Conservation (phyloP, 1,284 basidiomycete genomes). For the Hymenochaete sp. region DNA sequence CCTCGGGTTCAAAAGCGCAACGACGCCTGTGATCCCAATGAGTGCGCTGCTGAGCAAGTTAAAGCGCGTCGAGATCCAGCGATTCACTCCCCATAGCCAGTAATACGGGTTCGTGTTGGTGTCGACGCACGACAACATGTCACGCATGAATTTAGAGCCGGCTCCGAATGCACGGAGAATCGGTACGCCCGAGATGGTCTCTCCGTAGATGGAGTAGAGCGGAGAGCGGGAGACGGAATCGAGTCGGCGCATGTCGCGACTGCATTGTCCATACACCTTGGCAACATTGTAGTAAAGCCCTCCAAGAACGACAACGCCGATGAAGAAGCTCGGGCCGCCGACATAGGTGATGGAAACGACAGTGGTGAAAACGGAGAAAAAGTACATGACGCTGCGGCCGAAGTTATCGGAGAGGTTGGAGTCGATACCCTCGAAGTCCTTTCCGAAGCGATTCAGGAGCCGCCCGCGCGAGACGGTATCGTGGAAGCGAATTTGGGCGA, state of each 20-base stretch:
- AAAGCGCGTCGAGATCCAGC: constrained; percentile 77
- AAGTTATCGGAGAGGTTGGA: constrained; percentile 82
- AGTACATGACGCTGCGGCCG: constrained; percentile 64
- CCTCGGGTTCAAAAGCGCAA: constrained; percentile 58
- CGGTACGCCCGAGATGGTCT: constrained; percentile 83
- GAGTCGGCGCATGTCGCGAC: constrained; percentile 81
- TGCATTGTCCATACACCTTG: constrained; percentile 79
- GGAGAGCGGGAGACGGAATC: constrained; percentile 88
- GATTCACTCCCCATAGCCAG: constrained; percentile 86
- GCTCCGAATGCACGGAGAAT: constrained; percentile 86
- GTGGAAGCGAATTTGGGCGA: constrained; percentile 89
- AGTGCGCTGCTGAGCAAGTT: constrained; percentile 70
- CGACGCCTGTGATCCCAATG: constrained; percentile 62
- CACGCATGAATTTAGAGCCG: constrained; percentile 75
- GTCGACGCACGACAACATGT: constrained; percentile 81
- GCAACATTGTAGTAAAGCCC: constrained; percentile 57
- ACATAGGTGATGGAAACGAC: constrained; percentile 72
- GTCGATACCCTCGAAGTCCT: constrained; percentile 91
- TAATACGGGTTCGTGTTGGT: constrained; percentile 76
- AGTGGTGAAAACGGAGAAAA: constrained; percentile 50
- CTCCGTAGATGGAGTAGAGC: constrained; percentile 86
- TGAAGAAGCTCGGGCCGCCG: constrained; percentile 70
- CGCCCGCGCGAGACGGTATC: constrained; percentile 86
- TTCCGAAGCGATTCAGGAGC: constrained; percentile 83
- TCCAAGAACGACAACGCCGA: constrained; percentile 52